Evolutionary conservation across 306 rosid genomes (phyloP).

Genomic region (Abrus precatorius): DNA sequence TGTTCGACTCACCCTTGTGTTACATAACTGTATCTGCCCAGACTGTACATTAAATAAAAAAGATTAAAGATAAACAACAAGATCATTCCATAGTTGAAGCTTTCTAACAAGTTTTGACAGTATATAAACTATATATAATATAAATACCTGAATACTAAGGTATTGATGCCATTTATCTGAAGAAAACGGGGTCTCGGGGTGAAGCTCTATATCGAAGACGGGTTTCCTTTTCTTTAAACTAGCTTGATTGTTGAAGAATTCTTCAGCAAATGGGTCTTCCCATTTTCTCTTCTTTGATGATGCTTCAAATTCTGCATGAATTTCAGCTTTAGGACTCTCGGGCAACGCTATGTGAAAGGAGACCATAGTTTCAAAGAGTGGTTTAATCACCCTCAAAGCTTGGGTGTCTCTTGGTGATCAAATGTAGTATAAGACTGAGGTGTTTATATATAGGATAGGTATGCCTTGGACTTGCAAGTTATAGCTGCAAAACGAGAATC

Average conservation of each 20-base stretch:
- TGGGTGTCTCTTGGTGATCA: constrained; percentile 25
- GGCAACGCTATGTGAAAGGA: constrained; percentile 65
- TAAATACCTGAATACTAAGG: constrained; percentile 76
- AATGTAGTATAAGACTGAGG: constrained; percentile 47
- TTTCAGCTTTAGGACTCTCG: constrained; percentile 57
- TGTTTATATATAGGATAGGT: constrained; percentile 73
- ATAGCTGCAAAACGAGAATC: constrained; percentile 52
- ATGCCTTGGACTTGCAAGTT: constrained; percentile 22
- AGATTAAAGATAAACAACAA: neutral
- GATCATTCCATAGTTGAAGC: neutral
- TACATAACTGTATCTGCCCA: constrained; percentile 76
- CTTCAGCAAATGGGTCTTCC: constrained; percentile 55
- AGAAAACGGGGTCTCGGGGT: constrained; percentile 70
- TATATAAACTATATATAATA: constrained; percentile 13
- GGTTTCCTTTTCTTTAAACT: constrained; percentile 53
- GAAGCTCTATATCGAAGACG: constrained; percentile 61
- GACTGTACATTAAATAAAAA: constrained; percentile 60
- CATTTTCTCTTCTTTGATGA: constrained; percentile 75
- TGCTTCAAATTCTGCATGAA: constrained; percentile 58
- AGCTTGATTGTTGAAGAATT: constrained; percentile 55
- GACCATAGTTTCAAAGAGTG: constrained; percentile 58
- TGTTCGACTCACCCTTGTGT: constrained; percentile 58
- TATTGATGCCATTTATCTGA: constrained; percentile 78
- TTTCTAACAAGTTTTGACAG: constrained; percentile 11
- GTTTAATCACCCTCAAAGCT: neutral